Evolutionary conservation across 1,284 basidiomycete genomes (phyloP), one percentile per base, ranked within the genome.

Genomic region (Trametes sp.): DNA sequence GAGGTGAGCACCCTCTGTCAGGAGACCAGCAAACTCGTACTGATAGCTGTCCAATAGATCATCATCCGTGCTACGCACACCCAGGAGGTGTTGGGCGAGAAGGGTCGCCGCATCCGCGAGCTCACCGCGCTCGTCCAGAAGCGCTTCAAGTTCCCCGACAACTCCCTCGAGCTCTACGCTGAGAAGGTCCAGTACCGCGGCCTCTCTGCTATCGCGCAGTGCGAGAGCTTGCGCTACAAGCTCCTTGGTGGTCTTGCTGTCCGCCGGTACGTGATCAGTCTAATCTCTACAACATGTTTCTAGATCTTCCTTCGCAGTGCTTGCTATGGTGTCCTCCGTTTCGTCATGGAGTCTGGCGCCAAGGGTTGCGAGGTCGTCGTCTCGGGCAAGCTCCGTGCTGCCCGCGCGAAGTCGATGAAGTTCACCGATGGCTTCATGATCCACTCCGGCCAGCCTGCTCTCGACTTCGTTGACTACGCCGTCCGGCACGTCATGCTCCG

Each of bases 371-470:
- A 99, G 82, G 98, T 99, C 70, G 95, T 99, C 76, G 96, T 99
- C 70, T 99, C 97, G 70, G 98, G 98, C 78, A 99, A 99, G 83
- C 94, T 99, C 75, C 96, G 98, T 80, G 98, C 97, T 74, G 98
- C 98, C 72, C 96, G 96, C 88, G 98, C 98, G 77, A 99, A 99
- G 85, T 94, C 95, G 53, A 99, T 99, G 98, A 99, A 99, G 84
- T 99, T 99, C 86, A 98, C 96, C 77, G 98, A 99, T 76, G 98
- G 98, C 57, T 98, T 98, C 91, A 98, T 99, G 95, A 97, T 99
- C 80, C 98, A 99, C 90, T 98, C 98, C 70, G 98, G 98, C 88
- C 97, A 99, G 84, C 98, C 98, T 73, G 92, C 90, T 61, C 84
- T 90, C 67, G 98, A 99, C 80, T 99, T 97, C 74, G 96, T 99